Base-by-base conservation (phyloP, 2,329 filamentous ascomycete species). In the Paecilomyces sp. region DNA sequence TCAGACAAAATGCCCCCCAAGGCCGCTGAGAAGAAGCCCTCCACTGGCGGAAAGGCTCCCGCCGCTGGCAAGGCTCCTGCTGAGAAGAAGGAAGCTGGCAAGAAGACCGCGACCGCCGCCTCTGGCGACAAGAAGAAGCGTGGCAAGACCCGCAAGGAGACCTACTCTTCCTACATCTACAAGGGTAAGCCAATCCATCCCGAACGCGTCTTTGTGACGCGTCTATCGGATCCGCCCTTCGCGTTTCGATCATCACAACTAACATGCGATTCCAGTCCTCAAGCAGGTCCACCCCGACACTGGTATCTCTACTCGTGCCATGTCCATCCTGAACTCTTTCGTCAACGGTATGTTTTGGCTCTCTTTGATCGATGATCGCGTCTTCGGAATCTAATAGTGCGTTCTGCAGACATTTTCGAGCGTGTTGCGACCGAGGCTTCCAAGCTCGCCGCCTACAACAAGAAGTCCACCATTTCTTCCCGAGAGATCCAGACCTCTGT, bases 161-260 rank as follows among this genome's bases (percentile, higher is more conserved):
- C 94, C n/a, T 99, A 99, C 85, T 95, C 90, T 70, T 95, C 91
- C 59, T 99, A 99, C 87, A 99, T 99, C 83, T 99, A 97, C 90
- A 99, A 97, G 86, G 94, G 93, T 97, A 65, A 58, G 54, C 28
- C 31, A 22, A 30, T 47, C 13, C 41, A 22, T 6, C 15, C n/a
- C 8, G 41, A n/a, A 22, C 41, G 41, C 41, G 51, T 24, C 15
- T 51, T 51, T 28, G 7, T 9, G 22, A 36, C 59, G 53, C 41
- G 59, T 62, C 30, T 53, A 52, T 51, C 59, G 36, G 2, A 28
- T 57, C 51, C 41, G n/a, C n/a, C 18, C 8, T 22, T 47, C 13
- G 41, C 41, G 13, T 47, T 18, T 8, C 6, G 25, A 3, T 7
- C 13, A 47, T 5, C 3, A 15, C 12, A 12, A 9, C 41, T 47